Percentiles rank a stretch among this genome's conserved stretches.
phyloP scores from a whole-genome alignment of 139 green algal species.

The Pleodorina starrii region DNA sequence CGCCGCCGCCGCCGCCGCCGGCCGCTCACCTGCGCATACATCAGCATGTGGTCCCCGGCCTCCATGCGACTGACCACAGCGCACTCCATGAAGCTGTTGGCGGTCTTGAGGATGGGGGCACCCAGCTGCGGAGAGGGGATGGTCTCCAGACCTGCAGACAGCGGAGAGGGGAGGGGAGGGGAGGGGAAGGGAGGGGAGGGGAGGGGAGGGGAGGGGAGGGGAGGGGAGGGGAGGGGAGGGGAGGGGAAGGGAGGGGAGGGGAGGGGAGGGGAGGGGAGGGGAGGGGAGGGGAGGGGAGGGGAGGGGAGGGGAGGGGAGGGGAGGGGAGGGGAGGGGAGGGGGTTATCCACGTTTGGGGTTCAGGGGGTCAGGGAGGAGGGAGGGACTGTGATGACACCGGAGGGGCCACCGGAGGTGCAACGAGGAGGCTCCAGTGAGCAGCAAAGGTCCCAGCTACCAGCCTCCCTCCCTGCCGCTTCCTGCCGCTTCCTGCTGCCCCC shows the following conservation, averaged over 20 bases:
- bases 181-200: not conserved
- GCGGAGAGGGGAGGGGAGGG: not conserved
- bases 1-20: too few relatives aligned
- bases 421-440: too few relatives aligned
- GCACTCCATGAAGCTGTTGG: slow-evolving; percentile 83
- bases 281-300: too few relatives aligned
- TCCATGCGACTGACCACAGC: slow-evolving; percentile 74
- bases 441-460: too few relatives aligned
- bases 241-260: not conserved
- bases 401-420: too few relatives aligned
- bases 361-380: too few relatives aligned
- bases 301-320: too few relatives aligned
- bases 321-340: too few relatives aligned
- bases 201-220: not conserved
- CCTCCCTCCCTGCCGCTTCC: too few relatives aligned
- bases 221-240: not conserved
- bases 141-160: slow-evolving; percentile 64
- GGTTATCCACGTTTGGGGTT: too few relatives aligned
- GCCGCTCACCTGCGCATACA: slow-evolving; percentile 59
- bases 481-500: too few relatives aligned
- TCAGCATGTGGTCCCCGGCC: slow-evolving; percentile 78
- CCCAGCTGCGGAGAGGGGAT: slow-evolving; percentile 59
- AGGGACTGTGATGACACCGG: too few relatives aligned
- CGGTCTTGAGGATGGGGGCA: slow-evolving; percentile 66
- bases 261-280: not conserved